Conservation (phyloP, 140 eudicot genomes). For the Erigeron philadelphicus region DNA sequence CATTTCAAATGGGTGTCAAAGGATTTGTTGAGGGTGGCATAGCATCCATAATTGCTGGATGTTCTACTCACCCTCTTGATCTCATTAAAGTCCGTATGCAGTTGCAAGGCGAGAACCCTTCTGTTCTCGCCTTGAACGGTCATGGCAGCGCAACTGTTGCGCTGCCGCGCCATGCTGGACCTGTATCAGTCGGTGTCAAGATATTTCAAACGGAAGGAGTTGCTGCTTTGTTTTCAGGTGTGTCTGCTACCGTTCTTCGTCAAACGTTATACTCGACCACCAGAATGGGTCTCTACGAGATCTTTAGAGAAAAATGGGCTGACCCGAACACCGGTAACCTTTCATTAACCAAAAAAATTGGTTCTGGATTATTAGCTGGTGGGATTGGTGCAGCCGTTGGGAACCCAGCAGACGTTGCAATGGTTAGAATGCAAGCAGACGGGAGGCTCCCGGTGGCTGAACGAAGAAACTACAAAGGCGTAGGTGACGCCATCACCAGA, state of each 20-base stretch:
- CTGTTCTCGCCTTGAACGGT: conserved; percentile 39
- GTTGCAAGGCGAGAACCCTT: conserved; percentile 61
- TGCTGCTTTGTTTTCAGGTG: conserved; percentile 5
- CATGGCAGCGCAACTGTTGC: conserved; percentile 12
- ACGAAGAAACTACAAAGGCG: conserved; percentile 52
- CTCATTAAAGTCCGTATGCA: conserved; percentile 82
- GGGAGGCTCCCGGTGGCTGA: conserved; percentile 48
- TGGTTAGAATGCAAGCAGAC: conserved; percentile 74
- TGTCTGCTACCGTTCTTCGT: conserved; percentile 7
- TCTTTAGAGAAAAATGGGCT: conserved; percentile 47
- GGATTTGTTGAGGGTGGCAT: conserved; percentile 81
- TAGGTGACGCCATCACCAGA: conserved; percentile 42
- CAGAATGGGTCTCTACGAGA: conserved; percentile 58
- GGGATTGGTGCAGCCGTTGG: conserved; percentile 63
- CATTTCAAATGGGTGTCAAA: conserved; percentile 44
- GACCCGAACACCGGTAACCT: conserved; percentile 38
- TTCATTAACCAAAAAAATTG: conserved; percentile 38
- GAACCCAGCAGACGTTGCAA: conserved; percentile 63
- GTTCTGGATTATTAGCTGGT: conserved; percentile 52
- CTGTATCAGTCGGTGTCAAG: conserved; percentile 41
- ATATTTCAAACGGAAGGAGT: conserved; percentile 31
- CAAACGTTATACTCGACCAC: conserved; percentile 12
- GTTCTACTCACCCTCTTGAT: conserved; percentile 70
- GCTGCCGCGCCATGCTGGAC: conserved; percentile 38
- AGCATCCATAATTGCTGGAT: conserved; percentile 69